Percentiles rank a stretch among this genome's conserved stretches.
Conservation (phyloP, 225 moss, liverwort and hornwort genomes). For the Lunularia cruciata region DNA sequence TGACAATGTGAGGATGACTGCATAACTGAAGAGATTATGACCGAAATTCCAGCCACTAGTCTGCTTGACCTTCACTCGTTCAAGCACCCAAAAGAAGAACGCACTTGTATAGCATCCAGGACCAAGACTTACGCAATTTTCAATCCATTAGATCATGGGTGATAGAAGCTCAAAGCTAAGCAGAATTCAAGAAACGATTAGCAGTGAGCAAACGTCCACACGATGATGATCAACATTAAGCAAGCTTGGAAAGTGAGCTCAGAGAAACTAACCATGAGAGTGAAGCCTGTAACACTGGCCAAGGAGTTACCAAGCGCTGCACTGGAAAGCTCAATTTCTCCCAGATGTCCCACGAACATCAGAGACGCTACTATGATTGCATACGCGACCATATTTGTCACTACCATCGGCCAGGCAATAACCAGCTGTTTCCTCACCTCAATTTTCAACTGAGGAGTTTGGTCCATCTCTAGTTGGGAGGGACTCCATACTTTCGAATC, state of each 20-base stretch:
- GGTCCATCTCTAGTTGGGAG: too few relatives aligned
- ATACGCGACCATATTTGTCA: conserved; percentile 30
- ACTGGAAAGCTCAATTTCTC: conserved; percentile 30
- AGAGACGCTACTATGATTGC: conserved; percentile 27
- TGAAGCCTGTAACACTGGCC: conserved; percentile 34
- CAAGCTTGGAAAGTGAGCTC: background rate
- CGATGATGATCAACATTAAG: background rate
- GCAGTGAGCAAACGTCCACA: background rate
- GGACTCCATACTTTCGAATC: background rate
- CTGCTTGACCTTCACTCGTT: too few relatives aligned
- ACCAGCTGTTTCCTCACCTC: conserved; percentile 15
- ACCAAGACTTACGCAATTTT: too few relatives aligned
- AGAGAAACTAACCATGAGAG: conserved; percentile 26
- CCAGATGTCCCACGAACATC: conserved; percentile 39
- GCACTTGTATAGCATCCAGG: too few relatives aligned
- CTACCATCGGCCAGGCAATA: conserved; percentile 29
- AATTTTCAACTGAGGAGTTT: conserved; percentile 7
- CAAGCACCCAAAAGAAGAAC: too few relatives aligned
- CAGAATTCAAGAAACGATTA: background rate
- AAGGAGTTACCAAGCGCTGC: conserved; percentile 45
- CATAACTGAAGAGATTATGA: too few relatives aligned
- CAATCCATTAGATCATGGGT: too few relatives aligned
- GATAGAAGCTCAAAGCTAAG: too few relatives aligned
- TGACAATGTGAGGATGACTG: too few relatives aligned
- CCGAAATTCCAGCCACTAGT: too few relatives aligned